Evolutionary conservation across 2,329 filamentous ascomycete genomes (phyloP).

Genomic region (Paraphaeosphaeria sporulosa): DNA sequence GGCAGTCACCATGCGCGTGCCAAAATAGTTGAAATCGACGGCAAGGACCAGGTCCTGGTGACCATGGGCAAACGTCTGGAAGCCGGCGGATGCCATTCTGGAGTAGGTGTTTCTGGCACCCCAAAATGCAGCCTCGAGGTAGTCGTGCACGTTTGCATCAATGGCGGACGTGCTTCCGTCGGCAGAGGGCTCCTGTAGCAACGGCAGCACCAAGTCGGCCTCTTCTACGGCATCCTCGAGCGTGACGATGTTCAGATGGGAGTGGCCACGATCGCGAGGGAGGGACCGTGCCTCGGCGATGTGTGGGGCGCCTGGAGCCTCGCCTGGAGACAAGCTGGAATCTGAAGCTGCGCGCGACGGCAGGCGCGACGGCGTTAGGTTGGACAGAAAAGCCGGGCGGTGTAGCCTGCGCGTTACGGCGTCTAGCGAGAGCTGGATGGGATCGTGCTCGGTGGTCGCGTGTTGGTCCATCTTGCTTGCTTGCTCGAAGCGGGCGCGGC

Average conservation of each 20-base stretch:
- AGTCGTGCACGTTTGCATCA: conserved; percentile 33
- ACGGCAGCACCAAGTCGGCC: conserved; percentile 41
- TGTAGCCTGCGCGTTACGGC: conserved; percentile 42
- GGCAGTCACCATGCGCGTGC: conserved; percentile 88
- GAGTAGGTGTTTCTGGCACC: conserved; percentile 38
- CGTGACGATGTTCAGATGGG: conserved; percentile 42
- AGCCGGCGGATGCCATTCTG: conserved; percentile 48
- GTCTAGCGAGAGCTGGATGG: conserved; percentile 43
- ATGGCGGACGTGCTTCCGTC: conserved; percentile 38
- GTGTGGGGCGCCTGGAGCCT: conserved; percentile 35
- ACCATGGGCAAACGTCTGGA: conserved; percentile 72
- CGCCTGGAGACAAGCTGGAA: conserved; percentile 34
- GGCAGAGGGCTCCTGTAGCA: conserved; percentile 45
- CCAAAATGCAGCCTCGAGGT: conserved; percentile 40
- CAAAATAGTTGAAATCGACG: conserved; percentile 90
- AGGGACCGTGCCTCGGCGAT: conserved; percentile 39
- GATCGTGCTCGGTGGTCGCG: conserved; percentile 32
- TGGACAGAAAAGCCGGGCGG: conserved; percentile 45
- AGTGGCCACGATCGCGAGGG: conserved; percentile 38
- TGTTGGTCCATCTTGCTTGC: conserved; percentile 30
- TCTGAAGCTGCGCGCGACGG: conserved; percentile 50
- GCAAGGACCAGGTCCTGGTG: conserved; percentile 84
- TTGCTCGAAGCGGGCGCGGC: conserved; percentile 24
- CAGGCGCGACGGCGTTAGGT: conserved; percentile 46
- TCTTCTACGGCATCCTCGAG: conserved; percentile 41